Conservation (phyloP, 805 yeast genomes). For the Suhomyces sp. region DNA sequence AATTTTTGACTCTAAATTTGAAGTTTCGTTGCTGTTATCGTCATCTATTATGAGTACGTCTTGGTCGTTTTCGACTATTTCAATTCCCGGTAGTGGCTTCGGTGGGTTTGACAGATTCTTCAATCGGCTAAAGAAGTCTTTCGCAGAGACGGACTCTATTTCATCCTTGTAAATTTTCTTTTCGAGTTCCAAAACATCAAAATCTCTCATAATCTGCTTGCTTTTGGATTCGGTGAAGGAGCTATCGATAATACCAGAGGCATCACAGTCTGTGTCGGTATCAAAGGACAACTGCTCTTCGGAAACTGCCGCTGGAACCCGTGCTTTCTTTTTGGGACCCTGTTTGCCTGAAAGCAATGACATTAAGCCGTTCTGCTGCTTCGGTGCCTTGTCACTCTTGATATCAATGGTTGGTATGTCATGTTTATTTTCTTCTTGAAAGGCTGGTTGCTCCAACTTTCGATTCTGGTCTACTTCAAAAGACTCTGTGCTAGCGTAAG, state of each 20-base stretch:
- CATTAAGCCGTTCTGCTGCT: constrained; percentile 5
- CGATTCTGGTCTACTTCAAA: neutral
- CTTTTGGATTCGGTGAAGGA: constrained; percentile 13
- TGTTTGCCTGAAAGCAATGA: constrained; percentile 18
- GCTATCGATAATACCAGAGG: constrained; percentile 8
- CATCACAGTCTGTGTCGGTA: constrained; percentile 5
- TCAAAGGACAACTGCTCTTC: neutral
- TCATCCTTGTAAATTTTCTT: constrained; percentile 17
- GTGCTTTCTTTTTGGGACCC: constrained; percentile 6
- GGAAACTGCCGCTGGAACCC: constrained; percentile 1
- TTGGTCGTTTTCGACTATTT: constrained; percentile 2
- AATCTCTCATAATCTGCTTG: constrained; percentile 13
- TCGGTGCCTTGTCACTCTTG: neutral
- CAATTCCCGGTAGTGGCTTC: neutral
- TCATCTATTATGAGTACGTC: neutral
- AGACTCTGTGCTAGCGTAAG: neutral
- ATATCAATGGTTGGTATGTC: neutral
- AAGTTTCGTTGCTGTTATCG: constrained; percentile 4
- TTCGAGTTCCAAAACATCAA: constrained; percentile 22
- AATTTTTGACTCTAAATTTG: constrained; percentile 19
- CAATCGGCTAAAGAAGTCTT: constrained; percentile 16
- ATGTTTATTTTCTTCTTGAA: neutral
- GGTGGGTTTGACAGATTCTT: constrained; percentile 2
- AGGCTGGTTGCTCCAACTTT: neutral
- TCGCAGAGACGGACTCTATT: constrained; percentile 16